Evolutionary conservation across 1,284 basidiomycete genomes (phyloP).

Genomic region (Apiotrichum sp.): DNA sequence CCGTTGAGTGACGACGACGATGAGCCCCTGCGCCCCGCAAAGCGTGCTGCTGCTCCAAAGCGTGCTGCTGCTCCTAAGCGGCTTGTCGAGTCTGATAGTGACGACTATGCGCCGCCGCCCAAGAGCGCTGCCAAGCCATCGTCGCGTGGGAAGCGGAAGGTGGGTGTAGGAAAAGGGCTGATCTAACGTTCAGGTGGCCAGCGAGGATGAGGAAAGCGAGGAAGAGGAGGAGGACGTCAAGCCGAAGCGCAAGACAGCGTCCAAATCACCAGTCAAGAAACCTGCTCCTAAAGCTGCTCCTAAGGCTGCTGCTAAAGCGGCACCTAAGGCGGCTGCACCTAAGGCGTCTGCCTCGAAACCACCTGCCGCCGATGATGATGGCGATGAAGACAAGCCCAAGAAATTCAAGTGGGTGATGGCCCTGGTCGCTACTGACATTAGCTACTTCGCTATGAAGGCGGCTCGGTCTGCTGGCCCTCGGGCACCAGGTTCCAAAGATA

Average conservation of each 20-base stretch:
- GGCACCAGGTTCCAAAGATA: constrained; percentile 61
- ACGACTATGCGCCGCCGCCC: constrained; percentile 33
- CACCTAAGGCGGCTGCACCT: constrained; percentile 2
- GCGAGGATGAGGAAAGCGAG: constrained; percentile 28
- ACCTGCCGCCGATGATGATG: constrained; percentile 9
- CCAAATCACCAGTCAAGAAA: constrained; percentile 14
- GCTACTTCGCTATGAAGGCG: constrained; percentile 56
- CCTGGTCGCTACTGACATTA: constrained; percentile 11
- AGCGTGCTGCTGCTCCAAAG: constrained; percentile 1
- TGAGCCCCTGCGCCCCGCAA: not conserved
- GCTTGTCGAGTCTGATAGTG: constrained; percentile 16
- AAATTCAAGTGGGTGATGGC: constrained; percentile 33
- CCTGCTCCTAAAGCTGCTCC: not conserved
- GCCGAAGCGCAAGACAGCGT: constrained; percentile 20
- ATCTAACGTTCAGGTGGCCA: not conserved
- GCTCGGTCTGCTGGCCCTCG: constrained; percentile 62
- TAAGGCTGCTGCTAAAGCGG: not conserved
- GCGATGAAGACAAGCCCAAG: constrained; percentile 34
- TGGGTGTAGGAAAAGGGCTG: constrained; percentile 2
- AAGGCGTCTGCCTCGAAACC: constrained; percentile 2
- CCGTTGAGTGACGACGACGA: constrained; percentile 7
- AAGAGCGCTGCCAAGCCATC: constrained; percentile 25
- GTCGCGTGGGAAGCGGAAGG: constrained; percentile 37
- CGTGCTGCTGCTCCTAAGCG: not conserved
- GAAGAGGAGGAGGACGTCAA: constrained; percentile 26